Evolutionary conservation across 176 grass and related monocot species (phyloP).

Genomic region (Pontederia crassipes): DNA sequence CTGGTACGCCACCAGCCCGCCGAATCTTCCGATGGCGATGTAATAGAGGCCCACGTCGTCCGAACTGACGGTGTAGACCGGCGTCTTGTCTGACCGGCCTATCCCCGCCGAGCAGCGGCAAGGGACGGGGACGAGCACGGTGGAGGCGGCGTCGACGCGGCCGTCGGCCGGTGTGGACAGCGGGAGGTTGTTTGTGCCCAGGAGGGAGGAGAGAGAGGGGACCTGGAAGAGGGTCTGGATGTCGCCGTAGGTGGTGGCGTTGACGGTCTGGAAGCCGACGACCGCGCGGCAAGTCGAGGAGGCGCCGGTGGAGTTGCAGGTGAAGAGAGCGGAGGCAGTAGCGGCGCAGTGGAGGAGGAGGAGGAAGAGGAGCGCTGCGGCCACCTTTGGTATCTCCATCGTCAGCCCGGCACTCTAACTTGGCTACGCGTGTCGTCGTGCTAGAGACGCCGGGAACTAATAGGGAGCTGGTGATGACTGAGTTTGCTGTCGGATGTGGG

Average conservation of each 20-base stretch:
- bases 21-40: slow-evolving; percentile 34
- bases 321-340: slow-evolving; percentile 26
- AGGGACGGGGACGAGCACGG: slow-evolving; percentile 32
- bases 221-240: slow-evolving; percentile 47
- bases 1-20: slow-evolving; percentile 35
- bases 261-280: slow-evolving; percentile 40
- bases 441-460: too few species aligned
- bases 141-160: background rate
- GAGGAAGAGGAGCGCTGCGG: slow-evolving; percentile 10
- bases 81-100: slow-evolving; percentile 25
- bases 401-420: too few species aligned
- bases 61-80: slow-evolving; percentile 42
- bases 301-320: slow-evolving; percentile 20
- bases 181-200: slow-evolving; percentile 32
- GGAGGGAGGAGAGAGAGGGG: slow-evolving; percentile 24
- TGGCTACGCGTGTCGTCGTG: too few species aligned
- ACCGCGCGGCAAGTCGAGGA: slow-evolving; percentile 31
- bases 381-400: too few species aligned
- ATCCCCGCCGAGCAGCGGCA: slow-evolving; percentile 37
- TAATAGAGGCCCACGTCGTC: slow-evolving; percentile 27
- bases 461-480: too few species aligned
- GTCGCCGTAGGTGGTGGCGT: slow-evolving; percentile 47
- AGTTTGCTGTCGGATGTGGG: too few species aligned
- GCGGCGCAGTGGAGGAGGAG: slow-evolving; percentile 10
- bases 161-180: background rate